Base-by-base conservation (phyloP, 306 rosid genomes). In the Luffa aegyptiaca region DNA sequence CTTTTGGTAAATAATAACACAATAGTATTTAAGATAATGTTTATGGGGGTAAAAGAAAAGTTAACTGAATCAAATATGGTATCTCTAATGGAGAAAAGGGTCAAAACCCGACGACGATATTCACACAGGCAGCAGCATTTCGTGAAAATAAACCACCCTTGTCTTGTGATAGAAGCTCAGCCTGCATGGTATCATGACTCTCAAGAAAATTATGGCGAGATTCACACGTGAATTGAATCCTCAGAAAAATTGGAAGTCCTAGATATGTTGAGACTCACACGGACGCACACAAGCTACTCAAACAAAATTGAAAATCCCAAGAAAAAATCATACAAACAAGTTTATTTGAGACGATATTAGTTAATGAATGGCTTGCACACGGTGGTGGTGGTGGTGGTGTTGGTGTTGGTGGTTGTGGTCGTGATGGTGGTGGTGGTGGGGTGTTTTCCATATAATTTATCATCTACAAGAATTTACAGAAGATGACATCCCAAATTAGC, bases 401-500 rank as follows among this genome's bases (percentile, higher is more conserved):
- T 26, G 31, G 31, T 26, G 31, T 0, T 26, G 0, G 31, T 26
- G 31, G 31, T 26, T 1, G 31, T 26, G 31, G 0, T 41, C 8
- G 14, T 26, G 73, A 1, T 26, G 31, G 31, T 26, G 31, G 31
- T 26, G 31, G 1, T 41, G 73, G 1, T 41, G 17, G 14, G 65
- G 53, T 69, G 55, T 69, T 70, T 70, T 70, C 76, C 76, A 77
- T 81, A 79, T 83, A 74, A 13, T 56, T 56, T 51, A 78, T 63
- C 71, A 42, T 58, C 65, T 63, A 78, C 69, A 78, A 58, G 72
- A 78, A 59, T 59, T 42, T 58, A 78, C 80, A 78, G 80, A 77
- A 20, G 80, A 61, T 21, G 80, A 59, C 71, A 20, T 58, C 71
- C 80, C 80, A 78, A 82, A 84, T 87, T 89, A 87, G 89, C 89